A percentile compares a stretch with the other conserved stretches of the same genome.
Evolutionary conservation across 169 alveolate species (phyloP).

Genomic region (Babesia divergens): DNA sequence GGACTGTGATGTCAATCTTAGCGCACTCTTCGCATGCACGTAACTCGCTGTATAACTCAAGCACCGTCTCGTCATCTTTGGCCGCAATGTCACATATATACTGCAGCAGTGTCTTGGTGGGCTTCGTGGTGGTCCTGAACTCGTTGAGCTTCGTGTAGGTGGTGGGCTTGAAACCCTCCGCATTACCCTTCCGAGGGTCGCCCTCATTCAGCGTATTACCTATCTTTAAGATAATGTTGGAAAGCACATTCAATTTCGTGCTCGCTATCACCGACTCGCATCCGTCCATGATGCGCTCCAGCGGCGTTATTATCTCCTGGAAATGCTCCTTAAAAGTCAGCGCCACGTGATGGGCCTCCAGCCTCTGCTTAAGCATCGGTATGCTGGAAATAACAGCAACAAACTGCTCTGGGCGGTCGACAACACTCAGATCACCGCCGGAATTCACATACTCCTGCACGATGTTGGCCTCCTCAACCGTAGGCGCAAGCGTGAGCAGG

Average conservation of each 20-base stretch:
- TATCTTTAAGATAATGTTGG: constrained; percentile 78
- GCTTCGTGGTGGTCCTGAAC: constrained; percentile 83
- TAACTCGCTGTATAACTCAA: constrained; percentile 64
- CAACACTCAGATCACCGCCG: constrained; percentile 82
- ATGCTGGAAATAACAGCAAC: constrained; percentile 86
- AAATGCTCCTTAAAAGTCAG: constrained; percentile 79
- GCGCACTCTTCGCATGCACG: constrained; percentile 65
- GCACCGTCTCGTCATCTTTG: constrained; percentile 58
- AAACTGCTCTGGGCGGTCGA: constrained; percentile 88
- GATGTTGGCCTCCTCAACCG: constrained; percentile 81
- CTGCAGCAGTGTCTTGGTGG: constrained; percentile 82
- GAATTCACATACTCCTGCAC: constrained; percentile 81
- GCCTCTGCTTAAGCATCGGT: constrained; percentile 81
- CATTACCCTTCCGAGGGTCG: constrained; percentile 86
- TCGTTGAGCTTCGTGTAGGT: constrained; percentile 82
- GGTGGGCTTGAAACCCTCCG: constrained; percentile 86
- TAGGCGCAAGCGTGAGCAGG: constrained; percentile 79
- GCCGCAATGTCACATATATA: constrained; percentile 78
- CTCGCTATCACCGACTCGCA: constrained; percentile 78
- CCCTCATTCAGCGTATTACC: constrained; percentile 85
- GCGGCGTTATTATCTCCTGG: constrained; percentile 77
- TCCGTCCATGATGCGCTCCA: constrained; percentile 73
- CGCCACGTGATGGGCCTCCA: constrained; percentile 82
- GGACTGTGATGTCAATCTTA: constrained; percentile 68
- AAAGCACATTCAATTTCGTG: constrained; percentile 71